phyloP scores from a whole-genome alignment of 345 rosid species.

The Eucalyptus victrix region DNA sequence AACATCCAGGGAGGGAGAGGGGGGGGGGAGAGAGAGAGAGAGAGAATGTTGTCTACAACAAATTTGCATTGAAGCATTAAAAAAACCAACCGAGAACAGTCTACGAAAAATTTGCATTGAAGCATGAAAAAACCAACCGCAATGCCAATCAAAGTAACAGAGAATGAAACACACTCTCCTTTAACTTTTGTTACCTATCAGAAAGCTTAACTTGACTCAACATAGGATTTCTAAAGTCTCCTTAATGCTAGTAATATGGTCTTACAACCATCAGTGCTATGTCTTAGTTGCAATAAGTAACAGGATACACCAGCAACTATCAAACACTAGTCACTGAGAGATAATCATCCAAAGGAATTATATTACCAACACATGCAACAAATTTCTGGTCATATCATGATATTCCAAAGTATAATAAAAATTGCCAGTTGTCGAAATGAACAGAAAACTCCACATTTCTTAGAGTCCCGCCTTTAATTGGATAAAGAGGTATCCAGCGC shows the following conservation, averaged over 20 bases:
- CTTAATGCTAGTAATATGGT: background rate
- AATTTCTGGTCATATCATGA: background rate
- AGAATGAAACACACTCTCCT: background rate
- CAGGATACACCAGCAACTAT: background rate
- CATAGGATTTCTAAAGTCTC: background rate
- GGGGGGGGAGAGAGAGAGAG: background rate
- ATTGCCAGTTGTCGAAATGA: background rate
- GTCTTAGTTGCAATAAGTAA: background rate
- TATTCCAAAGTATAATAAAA: background rate
- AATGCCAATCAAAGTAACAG: background rate
- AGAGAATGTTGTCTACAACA: background rate
- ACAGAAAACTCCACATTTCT: background rate
- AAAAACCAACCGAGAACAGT: background rate
- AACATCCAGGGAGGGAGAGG: background rate
- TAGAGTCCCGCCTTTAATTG: background rate
- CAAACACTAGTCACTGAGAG: background rate
- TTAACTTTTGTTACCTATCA: background rate
- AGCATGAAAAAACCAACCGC: background rate
- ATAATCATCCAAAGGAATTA: background rate
- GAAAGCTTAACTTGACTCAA: background rate
- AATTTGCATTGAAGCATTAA: background rate
- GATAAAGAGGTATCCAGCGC: background rate
- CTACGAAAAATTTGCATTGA: background rate
- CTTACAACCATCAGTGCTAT: background rate
- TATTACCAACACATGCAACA: background rate